Base-by-base conservation (phyloP, 2,329 filamentous ascomycete species). In the Arthroderma sp. region DNA sequence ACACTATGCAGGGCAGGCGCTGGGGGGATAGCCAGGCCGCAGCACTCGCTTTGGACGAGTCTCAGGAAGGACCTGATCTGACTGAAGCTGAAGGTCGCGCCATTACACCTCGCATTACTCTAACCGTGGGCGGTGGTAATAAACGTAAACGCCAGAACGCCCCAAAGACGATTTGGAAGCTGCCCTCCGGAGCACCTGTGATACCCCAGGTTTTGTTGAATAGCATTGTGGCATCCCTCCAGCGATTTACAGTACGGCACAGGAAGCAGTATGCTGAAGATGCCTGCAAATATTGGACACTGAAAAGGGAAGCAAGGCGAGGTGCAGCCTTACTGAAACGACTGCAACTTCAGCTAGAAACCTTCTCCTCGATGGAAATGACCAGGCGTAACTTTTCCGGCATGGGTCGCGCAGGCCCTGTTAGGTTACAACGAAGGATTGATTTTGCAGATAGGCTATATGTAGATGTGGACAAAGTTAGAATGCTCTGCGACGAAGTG, bases 281-380 rank as follows among this genome's bases (percentile, higher is more conserved):
- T 62, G 85, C 85, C 1, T 96, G 89, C 67, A 87, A 86, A 54
- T 98, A 96, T 65, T 98, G 91, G 91, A 96, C 91, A 0, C 65
- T 98, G 50, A 98, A 98, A 67, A 79, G 91, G 45, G 91, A 98
- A 62, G 85, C 89, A 49, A 80, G 91, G 31, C 77, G 91, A 47
- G 91, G 91, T 39, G 91, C 91, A 29, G 86, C 91, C 3, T 71
- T 98, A 45, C 74, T 98, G 48, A 96, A 96, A 66, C 80, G 91
- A 32, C 72, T 98, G 15, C 91, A 98, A 61, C 68, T 96, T 46
- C 88, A 95, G 62, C 83, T 95, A 74, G 89, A 96, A 62, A 85
- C 86, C 0, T 98, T 96, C 62, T 89, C 89, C 5, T 94, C 87
- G 0, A 94, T 95, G 83, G 91, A 98, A 64, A 81, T 98, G 52